phyloP scores from a whole-genome alignment of 148 eudicot species.

The Vaccinium darrowii region DNA sequence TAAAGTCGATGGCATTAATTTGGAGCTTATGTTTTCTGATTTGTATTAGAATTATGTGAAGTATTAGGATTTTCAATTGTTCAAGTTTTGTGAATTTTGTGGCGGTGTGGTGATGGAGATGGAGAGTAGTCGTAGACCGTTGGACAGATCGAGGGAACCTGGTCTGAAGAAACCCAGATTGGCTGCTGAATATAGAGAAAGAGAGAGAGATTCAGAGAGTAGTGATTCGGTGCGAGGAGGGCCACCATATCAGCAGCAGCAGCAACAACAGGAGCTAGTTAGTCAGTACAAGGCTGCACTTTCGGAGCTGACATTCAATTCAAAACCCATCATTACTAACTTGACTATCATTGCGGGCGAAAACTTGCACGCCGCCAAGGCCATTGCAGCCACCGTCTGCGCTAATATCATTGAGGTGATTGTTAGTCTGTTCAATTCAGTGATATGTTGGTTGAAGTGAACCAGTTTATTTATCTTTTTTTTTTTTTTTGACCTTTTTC shows the following conservation, averaged over 20 bases:
- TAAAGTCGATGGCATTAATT: background rate
- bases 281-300: slow-evolving; percentile 80
- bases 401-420: slow-evolving; percentile 89
- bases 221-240: slow-evolving; percentile 52
- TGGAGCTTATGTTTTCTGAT: background rate
- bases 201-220: slow-evolving; percentile 35
- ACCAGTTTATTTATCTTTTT: background rate
- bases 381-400: slow-evolving; percentile 68
- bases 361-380: slow-evolving; percentile 81
- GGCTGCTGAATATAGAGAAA: slow-evolving; percentile 26
- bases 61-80: slow-evolving; percentile 28
- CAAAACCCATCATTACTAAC: slow-evolving; percentile 96
- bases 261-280: slow-evolving; percentile 52
- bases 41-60: background rate
- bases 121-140: slow-evolving; percentile 76
- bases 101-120: slow-evolving; percentile 44
- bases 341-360: slow-evolving; percentile 95
- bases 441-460: slow-evolving; percentile 18
- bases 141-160: slow-evolving; percentile 65
- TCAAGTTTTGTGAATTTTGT: background rate
- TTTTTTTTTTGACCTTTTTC: background rate
- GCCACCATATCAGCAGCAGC: slow-evolving; percentile 24
- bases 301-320: slow-evolving; percentile 85
- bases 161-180: slow-evolving; percentile 66
- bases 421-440: slow-evolving; percentile 16